A percentile compares a stretch with the other conserved stretches of the same genome.
phyloP scores from a whole-genome alignment of 2,329 filamentous ascomycete species.

The Nemania abortiva region DNA sequence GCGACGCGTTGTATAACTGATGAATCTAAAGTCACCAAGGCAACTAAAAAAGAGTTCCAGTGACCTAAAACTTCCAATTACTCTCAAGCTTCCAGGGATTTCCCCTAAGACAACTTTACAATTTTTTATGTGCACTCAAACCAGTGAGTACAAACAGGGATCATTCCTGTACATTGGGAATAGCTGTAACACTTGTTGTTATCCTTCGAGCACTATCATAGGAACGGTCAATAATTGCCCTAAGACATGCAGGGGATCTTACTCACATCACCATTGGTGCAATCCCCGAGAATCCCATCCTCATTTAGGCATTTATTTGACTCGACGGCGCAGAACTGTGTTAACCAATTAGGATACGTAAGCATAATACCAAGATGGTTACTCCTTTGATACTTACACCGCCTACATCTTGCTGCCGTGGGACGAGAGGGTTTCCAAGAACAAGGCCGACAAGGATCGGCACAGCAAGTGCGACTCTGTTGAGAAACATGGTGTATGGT shows the following conservation, averaged over 20 bases:
- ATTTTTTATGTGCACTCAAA: constrained; percentile 1
- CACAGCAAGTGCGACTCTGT: not conserved
- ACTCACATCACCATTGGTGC: constrained; percentile 1
- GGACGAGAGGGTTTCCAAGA: not conserved
- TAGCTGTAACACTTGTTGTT: constrained; percentile 7
- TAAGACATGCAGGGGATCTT: not conserved
- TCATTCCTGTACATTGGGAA: constrained; percentile 1
- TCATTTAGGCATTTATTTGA: constrained; percentile 1
- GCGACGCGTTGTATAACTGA: too few species aligned
- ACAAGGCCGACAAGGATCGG: not conserved
- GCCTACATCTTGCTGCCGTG: constrained; percentile 1
- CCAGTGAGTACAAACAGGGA: constrained; percentile 9
- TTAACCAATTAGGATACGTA: not conserved
- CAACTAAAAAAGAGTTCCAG: too few species aligned
- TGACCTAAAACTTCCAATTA: too few species aligned
- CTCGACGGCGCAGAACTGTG: constrained; percentile 5
- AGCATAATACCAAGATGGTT: not conserved
- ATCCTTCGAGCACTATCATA: not conserved
- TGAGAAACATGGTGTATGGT: not conserved
- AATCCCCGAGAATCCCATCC: not conserved
- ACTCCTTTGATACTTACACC: constrained; percentile 2
- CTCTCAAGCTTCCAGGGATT: too few species aligned
- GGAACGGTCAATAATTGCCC: not conserved
- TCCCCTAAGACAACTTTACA: too few species aligned
- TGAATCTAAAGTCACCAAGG: too few species aligned